These are phyloP conservation scores for Ceratocystis cubensis DNA, from an alignment of 2,329 filamentous ascomycete genomes.

Conservation along the genomic window DNA sequence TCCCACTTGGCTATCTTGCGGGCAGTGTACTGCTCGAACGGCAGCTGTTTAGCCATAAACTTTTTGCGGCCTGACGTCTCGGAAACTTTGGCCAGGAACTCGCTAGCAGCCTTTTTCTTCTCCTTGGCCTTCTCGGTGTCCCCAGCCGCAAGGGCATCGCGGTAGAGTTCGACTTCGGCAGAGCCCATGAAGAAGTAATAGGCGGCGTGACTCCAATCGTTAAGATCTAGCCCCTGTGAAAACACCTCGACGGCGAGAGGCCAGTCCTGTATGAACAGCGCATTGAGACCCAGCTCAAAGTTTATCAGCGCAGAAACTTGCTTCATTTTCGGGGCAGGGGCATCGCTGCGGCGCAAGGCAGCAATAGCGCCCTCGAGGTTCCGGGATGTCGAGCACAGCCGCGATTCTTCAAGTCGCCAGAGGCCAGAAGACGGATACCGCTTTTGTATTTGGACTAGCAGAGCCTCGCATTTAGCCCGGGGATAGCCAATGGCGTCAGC, in stretches of 20 bases:
- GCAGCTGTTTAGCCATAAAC: conserved; percentile 79
- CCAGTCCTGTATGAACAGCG: conserved; percentile 71
- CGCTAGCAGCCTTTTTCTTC: conserved; percentile 53
- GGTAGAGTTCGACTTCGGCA: conserved; percentile 70
- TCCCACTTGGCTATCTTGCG: conserved; percentile 87
- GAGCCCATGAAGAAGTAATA: conserved; percentile 82
- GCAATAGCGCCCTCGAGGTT: conserved; percentile 55
- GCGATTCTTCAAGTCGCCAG: conserved; percentile 80
- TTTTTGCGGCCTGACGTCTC: conserved; percentile 69
- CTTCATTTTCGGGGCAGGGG: conserved; percentile 59
- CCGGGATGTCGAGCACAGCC: conserved; percentile 56
- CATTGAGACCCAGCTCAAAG: conserved; percentile 70
- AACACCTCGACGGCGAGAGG: conserved; percentile 61
- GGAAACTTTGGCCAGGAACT: conserved; percentile 59
- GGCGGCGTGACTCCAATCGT: conserved; percentile 79
- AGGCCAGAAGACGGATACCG: conserved; percentile 72
- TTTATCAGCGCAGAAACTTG: conserved; percentile 75
- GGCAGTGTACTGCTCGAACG: conserved; percentile 74
- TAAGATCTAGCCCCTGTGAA: conserved; percentile 60
- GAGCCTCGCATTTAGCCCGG: conserved; percentile 47
- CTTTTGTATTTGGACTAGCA: conserved; percentile 61
- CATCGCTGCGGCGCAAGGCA: conserved; percentile 40
- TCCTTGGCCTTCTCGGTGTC: conserved; percentile 36
- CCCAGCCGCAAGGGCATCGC: conserved; percentile 36
- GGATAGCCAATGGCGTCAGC: conserved; percentile 60